A percentile compares a stretch with the other conserved stretches of the same genome.
phyloP scores from a whole-genome alignment of 1,284 basidiomycete genomes.

The Phlebopus sp. region DNA sequence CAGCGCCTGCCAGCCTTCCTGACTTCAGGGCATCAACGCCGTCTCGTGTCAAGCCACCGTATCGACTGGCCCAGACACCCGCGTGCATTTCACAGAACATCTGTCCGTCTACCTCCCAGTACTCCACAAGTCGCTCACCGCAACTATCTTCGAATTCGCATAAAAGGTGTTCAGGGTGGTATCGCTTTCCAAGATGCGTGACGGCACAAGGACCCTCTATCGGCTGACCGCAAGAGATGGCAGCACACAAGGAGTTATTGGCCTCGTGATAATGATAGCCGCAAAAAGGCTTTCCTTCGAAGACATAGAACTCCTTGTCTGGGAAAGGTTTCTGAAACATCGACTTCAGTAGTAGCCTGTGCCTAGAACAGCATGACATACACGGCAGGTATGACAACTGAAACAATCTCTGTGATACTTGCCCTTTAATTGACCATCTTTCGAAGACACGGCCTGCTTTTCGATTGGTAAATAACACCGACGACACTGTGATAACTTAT shows the following conservation, averaged over 20 bases:
- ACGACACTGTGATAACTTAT: constrained; percentile 58
- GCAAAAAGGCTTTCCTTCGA: constrained; percentile 83
- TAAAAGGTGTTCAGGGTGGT: constrained; percentile 81
- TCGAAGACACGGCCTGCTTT: constrained; percentile 85
- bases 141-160: constrained; percentile 66
- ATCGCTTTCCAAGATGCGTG: constrained; percentile 71
- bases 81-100: constrained; percentile 83
- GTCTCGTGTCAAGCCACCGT: constrained; percentile 15
- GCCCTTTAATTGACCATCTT: constrained; percentile 88
- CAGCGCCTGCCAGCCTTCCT: constrained; percentile 27
- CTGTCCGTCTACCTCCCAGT: constrained; percentile 81
- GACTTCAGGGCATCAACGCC: constrained; percentile 22
- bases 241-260: constrained; percentile 82
- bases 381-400: constrained; percentile 78
- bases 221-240: constrained; percentile 74
- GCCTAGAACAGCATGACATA: constrained; percentile 34
- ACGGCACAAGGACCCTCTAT: constrained; percentile 90
- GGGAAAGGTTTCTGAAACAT: constrained; percentile 74
- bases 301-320: constrained; percentile 85
- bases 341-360: constrained; percentile 5
- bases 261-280: constrained; percentile 88
- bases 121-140: constrained; percentile 64
- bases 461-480: constrained; percentile 82
- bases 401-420: constrained; percentile 91
- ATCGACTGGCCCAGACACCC: constrained; percentile 23